Conservation (phyloP, 129 eudicot species). For the Centella asiatica region DNA sequence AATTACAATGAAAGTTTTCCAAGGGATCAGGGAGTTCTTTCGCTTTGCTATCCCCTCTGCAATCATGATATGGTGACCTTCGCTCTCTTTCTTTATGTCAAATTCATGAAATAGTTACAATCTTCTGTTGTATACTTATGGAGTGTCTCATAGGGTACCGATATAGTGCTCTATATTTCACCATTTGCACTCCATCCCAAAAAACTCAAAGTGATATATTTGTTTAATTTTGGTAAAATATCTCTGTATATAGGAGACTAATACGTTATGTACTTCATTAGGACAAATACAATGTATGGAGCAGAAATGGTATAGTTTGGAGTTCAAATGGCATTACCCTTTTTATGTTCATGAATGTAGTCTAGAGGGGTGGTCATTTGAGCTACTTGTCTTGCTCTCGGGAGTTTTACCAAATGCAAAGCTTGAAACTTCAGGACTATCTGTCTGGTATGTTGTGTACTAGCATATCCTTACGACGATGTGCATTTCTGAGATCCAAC, state of each 20-base stretch:
- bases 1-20: conserved; percentile 41
- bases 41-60: conserved; percentile 64
- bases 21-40: conserved; percentile 52
- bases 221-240: too few species aligned
- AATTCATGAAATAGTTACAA: not conserved
- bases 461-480: not conserved
- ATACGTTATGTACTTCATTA: too few species aligned
- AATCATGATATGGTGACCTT: conserved; percentile 64
- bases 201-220: too few species aligned
- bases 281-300: too few species aligned
- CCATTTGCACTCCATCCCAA: too few species aligned
- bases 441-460: conserved; percentile 43
- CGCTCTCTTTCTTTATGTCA: not conserved
- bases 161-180: too few species aligned
- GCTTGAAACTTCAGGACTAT: conserved; percentile 71
- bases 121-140: not conserved
- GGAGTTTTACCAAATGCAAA: conserved; percentile 68
- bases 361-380: conserved; percentile 87
- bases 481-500: not conserved
- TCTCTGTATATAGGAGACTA: too few species aligned
- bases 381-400: conserved; percentile 59
- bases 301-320: too few species aligned
- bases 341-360: conserved; percentile 35
- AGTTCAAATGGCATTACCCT: too few species aligned
- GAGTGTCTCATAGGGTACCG: not conserved